Evolutionary conservation across 2,329 filamentous ascomycete genomes (phyloP).

Genomic region (Beauveria brongniartii): DNA sequence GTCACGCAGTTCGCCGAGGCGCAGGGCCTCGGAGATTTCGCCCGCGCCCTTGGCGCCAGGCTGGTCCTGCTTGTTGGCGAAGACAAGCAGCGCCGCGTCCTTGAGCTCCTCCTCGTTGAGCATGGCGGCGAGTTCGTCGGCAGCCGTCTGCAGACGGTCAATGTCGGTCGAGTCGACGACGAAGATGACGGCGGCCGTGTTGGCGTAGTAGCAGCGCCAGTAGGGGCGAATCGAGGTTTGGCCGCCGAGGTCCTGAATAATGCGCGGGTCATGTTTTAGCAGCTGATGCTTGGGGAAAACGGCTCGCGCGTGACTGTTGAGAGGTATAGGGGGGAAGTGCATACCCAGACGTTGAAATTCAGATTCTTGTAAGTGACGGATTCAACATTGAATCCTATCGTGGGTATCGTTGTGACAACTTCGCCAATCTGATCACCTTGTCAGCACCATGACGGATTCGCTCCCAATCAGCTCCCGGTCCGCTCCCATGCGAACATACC

Average conservation of each 20-base stretch:
- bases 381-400: slow-evolving; percentile 98
- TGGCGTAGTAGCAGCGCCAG: slow-evolving; percentile 99
- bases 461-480: background rate
- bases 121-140: slow-evolving; percentile 91
- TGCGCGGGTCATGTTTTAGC: too few species aligned
- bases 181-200: slow-evolving; percentile 97
- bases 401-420: slow-evolving; percentile 97
- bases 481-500: slow-evolving; percentile 39
- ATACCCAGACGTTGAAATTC: slow-evolving; percentile 97
- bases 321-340: slow-evolving; percentile 20
- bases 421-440: slow-evolving; percentile 70
- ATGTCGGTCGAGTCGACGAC: slow-evolving; percentile 98
- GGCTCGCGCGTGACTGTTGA: slow-evolving; percentile 4
- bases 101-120: slow-evolving; percentile 93
- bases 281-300: too few species aligned
- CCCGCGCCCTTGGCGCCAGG: slow-evolving; percentile 93
- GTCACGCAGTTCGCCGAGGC: slow-evolving; percentile 83
- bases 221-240: slow-evolving; percentile 99
- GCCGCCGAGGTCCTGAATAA: slow-evolving; percentile 71
- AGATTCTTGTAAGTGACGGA: slow-evolving; percentile 97
- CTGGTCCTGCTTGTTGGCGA: slow-evolving; percentile 99
- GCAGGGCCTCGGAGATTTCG: slow-evolving; percentile 90
- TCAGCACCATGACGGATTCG: slow-evolving; percentile 4
- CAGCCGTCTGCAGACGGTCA: slow-evolving; percentile 83
- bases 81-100: slow-evolving; percentile 86